Percentiles rank a stretch among this genome's conserved stretches.
These are phyloP conservation scores for Erythrobasidium yunnanense DNA, from an alignment of 768 basidiomycete genomes.

Conservation along the genomic window DNA sequence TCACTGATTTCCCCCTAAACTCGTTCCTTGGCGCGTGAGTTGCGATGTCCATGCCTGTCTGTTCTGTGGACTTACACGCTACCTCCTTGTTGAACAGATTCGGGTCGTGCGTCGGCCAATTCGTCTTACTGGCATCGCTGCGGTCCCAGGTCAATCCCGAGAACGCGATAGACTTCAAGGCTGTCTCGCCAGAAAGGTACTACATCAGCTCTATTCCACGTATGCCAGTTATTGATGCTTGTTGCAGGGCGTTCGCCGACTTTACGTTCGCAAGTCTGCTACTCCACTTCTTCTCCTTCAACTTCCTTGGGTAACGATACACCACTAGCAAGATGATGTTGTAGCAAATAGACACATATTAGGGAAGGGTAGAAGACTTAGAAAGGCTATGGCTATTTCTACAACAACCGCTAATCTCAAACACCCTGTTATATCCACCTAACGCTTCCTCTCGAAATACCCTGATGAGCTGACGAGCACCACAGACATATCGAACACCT, in stretches of 20 bases:
- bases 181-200: constrained; percentile 68
- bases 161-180: constrained; percentile 71
- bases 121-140: constrained; percentile 83
- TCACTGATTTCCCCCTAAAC: constrained; percentile 93
- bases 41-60: neutral
- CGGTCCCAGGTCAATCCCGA: constrained; percentile 82
- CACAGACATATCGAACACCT: neutral
- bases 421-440: too few species aligned
- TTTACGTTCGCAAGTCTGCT: constrained; percentile 90
- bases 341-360: too few species aligned
- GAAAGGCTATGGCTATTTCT: too few species aligned
- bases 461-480: neutral
- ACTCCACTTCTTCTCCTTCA: constrained; percentile 95
- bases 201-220: neutral
- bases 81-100: constrained; percentile 51
- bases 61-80: neutral
- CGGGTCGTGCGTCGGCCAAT: constrained; percentile 85
- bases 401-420: too few species aligned
- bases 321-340: neutral
- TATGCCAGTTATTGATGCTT: neutral
- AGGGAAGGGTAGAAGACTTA: too few species aligned
- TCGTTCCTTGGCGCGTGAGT: constrained; percentile 90
- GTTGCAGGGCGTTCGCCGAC: constrained; percentile 91
- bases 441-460: constrained; percentile 23
- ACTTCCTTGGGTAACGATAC: constrained; percentile 68